Evolutionary conservation across 1,284 basidiomycete genomes (phyloP).

Genomic region (Ceratobasidium sp.): DNA sequence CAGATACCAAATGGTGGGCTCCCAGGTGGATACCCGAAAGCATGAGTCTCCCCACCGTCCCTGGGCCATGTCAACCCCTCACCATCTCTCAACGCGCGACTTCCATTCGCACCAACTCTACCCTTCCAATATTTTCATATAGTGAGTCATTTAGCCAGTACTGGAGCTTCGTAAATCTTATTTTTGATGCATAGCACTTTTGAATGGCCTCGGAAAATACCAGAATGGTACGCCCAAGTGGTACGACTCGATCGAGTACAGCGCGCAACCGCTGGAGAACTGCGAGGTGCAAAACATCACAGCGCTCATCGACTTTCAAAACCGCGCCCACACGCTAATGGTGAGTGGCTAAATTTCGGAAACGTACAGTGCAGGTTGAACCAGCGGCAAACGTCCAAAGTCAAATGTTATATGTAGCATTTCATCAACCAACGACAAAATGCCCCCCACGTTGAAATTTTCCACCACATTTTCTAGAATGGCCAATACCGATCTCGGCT

Average conservation of each 20-base stretch:
- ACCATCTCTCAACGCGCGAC: slow-evolving; percentile 28
- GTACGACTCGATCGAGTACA: slow-evolving; percentile 31
- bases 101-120: slow-evolving; percentile 36
- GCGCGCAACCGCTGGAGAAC: slow-evolving; percentile 20
- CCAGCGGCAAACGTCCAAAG: too few species aligned
- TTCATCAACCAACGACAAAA: neutral
- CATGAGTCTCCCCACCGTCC: slow-evolving; percentile 19
- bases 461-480: slow-evolving; percentile 43
- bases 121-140: slow-evolving; percentile 38
- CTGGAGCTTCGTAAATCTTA: too few species aligned
- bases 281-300: slow-evolving; percentile 42
- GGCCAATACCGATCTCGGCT: slow-evolving; percentile 43
- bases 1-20: slow-evolving; percentile 39
- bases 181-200: neutral
- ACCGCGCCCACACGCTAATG: slow-evolving; percentile 27
- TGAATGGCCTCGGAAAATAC: slow-evolving; percentile 32
- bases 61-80: slow-evolving; percentile 41
- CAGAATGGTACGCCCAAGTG: slow-evolving; percentile 25
- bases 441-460: slow-evolving; percentile 22
- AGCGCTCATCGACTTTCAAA: slow-evolving; percentile 36
- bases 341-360: neutral
- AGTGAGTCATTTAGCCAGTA: neutral
- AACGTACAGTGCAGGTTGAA: too few species aligned
- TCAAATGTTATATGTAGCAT: slow-evolving; percentile 24
- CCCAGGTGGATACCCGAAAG: slow-evolving; percentile 36